phyloP scores from a whole-genome alignment of 2,329 filamentous ascomycete genomes.

The Stachybotrys echinatus region DNA sequence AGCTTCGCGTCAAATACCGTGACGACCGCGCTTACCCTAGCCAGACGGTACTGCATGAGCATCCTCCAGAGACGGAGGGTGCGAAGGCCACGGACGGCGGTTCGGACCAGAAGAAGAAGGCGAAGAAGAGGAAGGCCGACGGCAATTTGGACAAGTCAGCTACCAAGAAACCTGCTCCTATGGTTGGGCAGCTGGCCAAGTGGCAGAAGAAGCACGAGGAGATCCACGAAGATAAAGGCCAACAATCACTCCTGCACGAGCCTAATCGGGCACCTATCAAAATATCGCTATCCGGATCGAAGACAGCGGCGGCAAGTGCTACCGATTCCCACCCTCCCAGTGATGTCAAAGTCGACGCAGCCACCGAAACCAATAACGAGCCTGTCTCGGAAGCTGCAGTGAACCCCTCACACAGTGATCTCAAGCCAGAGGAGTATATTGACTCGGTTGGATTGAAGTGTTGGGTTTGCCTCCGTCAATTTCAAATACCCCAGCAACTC shows the following conservation, averaged over 20 bases:
- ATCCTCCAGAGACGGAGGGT: slow-evolving; percentile 33
- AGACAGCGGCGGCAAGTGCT: slow-evolving; percentile 11
- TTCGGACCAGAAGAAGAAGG: slow-evolving; percentile 29
- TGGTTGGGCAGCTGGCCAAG: slow-evolving; percentile 38
- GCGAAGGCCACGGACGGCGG: slow-evolving; percentile 15
- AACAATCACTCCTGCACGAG: too few species aligned
- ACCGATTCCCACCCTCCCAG: slow-evolving; percentile 1
- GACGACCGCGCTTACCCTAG: slow-evolving; percentile 68
- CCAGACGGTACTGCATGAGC: slow-evolving; percentile 53
- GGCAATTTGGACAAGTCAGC: slow-evolving; percentile 18
- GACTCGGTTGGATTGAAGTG: slow-evolving; percentile 47
- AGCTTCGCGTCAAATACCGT: slow-evolving; percentile 68
- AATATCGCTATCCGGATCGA: slow-evolving; percentile 23
- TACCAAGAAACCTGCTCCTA: slow-evolving; percentile 31
- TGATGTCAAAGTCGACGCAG: slow-evolving; percentile 6
- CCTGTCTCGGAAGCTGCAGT: neutral
- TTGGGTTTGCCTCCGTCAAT: slow-evolving; percentile 41
- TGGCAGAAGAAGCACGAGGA: slow-evolving; percentile 40
- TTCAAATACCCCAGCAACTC: slow-evolving; percentile 37
- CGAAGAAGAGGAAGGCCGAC: slow-evolving; percentile 52
- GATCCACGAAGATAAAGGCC: slow-evolving; percentile 19
- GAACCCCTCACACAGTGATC: neutral
- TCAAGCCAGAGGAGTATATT: slow-evolving; percentile 35
- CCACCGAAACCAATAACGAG: slow-evolving; percentile 2
- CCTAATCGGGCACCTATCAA: slow-evolving; percentile 18